Percentiles rank a stretch among this genome's conserved stretches.
Conservation (phyloP, 2,329 filamentous ascomycete genomes). For the Bipolaris sorokiniana region DNA sequence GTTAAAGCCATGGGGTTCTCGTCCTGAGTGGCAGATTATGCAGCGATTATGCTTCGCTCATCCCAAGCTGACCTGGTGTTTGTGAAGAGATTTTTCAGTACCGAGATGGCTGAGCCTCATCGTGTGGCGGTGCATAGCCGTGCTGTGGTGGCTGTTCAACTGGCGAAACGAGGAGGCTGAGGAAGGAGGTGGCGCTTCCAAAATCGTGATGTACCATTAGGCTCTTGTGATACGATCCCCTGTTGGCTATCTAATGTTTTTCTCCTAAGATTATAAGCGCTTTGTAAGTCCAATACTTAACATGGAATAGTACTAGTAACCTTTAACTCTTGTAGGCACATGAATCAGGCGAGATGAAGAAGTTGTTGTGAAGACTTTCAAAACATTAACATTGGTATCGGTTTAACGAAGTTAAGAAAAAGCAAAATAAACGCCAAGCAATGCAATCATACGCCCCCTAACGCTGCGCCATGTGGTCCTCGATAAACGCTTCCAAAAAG, state of each 20-base stretch:
- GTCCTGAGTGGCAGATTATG: too few species aligned
- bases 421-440: slow-evolving; percentile 24
- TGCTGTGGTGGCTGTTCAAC: background rate
- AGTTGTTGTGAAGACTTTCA: background rate
- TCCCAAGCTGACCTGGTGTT: too few species aligned
- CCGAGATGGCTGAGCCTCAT: too few species aligned
- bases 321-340: background rate
- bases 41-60: too few species aligned
- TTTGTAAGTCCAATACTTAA: background rate
- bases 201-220: background rate
- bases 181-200: background rate
- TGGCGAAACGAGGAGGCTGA: background rate
- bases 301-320: background rate
- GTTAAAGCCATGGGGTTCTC: too few species aligned
- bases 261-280: background rate
- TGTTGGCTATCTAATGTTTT: background rate
- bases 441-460: slow-evolving; percentile 21
- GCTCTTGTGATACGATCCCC: background rate
- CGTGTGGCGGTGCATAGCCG: background rate
- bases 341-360: background rate
- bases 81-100: too few species aligned
- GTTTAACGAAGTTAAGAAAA: slow-evolving; percentile 9
- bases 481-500: slow-evolving; percentile 14
- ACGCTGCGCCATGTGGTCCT: slow-evolving; percentile 28
- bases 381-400: slow-evolving; percentile 26